These are phyloP conservation scores for Rhexocercosporidium sp. DNA, from an alignment of 2,329 filamentous ascomycete species.

Conservation along the genomic window DNA sequence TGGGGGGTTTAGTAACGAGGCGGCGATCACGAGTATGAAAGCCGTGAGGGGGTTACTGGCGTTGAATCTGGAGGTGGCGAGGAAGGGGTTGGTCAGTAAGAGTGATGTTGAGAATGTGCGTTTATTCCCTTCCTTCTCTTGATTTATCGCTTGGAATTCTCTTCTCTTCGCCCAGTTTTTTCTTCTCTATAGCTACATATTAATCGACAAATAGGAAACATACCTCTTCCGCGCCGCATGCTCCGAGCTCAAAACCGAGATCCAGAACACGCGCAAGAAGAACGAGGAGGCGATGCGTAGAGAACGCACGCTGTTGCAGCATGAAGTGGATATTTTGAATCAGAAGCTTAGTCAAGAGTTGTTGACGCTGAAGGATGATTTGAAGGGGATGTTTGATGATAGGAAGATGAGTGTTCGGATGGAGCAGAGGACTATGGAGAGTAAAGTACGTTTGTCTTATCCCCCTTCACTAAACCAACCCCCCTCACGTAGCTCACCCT, in stretches of 20 bases:
- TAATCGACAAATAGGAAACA: conserved; percentile 60
- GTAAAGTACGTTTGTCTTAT: conserved; percentile 62
- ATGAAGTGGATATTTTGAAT: conserved; percentile 90
- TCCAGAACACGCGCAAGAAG: conserved; percentile 76
- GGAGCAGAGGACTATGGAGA: conserved; percentile 85
- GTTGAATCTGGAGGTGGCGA: conserved; percentile 80
- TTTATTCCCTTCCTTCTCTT: neutral
- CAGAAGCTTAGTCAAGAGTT: conserved; percentile 87
- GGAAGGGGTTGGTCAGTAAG: conserved; percentile 82
- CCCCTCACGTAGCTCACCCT: neutral
- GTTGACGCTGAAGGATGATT: conserved; percentile 79
- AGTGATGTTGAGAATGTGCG: conserved; percentile 84
- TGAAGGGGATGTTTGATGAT: conserved; percentile 97
- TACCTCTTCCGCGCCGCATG: conserved; percentile 96
- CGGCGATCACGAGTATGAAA: conserved; percentile 91
- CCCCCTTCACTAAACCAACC: neutral
- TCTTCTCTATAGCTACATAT: neutral
- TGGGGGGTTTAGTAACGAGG: conserved; percentile 73
- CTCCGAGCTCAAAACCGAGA: conserved; percentile 86
- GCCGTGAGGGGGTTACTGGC: conserved; percentile 79
- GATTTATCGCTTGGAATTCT: neutral
- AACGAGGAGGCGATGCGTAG: conserved; percentile 83
- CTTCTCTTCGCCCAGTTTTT: neutral
- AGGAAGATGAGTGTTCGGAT: conserved; percentile 90
- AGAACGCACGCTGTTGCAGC: conserved; percentile 84